Conservation (phyloP, 1,139 yeast genomes). For the Taphrina betulina region DNA sequence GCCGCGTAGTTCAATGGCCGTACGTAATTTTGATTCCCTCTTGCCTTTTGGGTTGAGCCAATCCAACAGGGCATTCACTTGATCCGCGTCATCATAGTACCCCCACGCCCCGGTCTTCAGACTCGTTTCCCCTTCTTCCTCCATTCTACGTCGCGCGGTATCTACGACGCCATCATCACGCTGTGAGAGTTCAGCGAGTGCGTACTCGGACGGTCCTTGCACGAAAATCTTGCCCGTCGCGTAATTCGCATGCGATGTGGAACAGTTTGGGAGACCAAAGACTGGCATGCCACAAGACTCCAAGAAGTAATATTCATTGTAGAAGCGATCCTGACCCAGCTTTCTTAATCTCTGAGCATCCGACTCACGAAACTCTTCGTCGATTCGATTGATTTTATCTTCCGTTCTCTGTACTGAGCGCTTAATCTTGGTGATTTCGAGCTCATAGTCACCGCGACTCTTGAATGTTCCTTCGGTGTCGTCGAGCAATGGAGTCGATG, state of each 20-base stretch:
- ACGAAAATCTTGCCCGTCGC: constrained; percentile 89
- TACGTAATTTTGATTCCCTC: constrained; percentile 66
- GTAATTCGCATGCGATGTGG: constrained; percentile 54
- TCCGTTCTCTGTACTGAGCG: constrained; percentile 54
- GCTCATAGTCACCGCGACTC: constrained; percentile 21
- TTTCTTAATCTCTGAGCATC: constrained; percentile 77
- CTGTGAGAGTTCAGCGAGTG: constrained; percentile 51
- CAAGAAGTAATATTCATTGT: constrained; percentile 93
- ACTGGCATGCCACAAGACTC: constrained; percentile 72
- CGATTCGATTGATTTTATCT: constrained; percentile 49
- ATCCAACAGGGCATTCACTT: constrained; percentile 55
- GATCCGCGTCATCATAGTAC: constrained; percentile 61
- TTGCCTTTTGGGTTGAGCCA: constrained; percentile 79
- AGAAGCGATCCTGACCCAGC: constrained; percentile 79
- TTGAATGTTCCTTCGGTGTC: background rate
- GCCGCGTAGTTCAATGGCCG: constrained; percentile 51
- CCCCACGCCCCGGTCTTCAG: constrained; percentile 63
- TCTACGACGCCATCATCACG: constrained; percentile 33
- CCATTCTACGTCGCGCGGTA: constrained; percentile 53
- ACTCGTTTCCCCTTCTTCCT: constrained; percentile 53
- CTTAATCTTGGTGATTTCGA: constrained; percentile 36
- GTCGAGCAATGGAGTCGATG: background rate
- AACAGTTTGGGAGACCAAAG: constrained; percentile 42
- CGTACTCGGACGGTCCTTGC: constrained; percentile 82
- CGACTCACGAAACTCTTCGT: constrained; percentile 44